Base-by-base conservation (phyloP, 2,329 filamentous ascomycete genomes). In the Aspergillus novoparasiticus region DNA sequence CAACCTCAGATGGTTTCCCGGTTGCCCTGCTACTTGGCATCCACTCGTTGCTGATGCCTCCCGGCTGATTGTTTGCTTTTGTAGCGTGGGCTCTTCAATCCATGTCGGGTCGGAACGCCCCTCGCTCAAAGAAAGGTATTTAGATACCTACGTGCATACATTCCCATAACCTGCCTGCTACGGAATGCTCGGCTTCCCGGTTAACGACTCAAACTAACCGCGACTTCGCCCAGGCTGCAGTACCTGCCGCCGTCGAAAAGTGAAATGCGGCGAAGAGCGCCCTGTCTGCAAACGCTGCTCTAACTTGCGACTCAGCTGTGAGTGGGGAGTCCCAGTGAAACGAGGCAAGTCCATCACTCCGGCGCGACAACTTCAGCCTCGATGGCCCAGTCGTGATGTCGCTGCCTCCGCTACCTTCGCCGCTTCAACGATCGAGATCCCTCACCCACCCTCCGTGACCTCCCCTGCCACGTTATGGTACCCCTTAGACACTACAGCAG, bases 71-170 rank as follows among this genome's bases (percentile, higher is more conserved):
- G 28, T 45, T 60, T 28, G 19, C 21, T 45, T 39, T 51, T 50
- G 26, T 19, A 50, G 55, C 60, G 58, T 60, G 64, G 67, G 61
- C 59, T 28, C 39, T 39, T 60, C 62, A 61, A 66, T 70, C 66
- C 59, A 77, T 75, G 72, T 76, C 73, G 63, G 75, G 75, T 65
- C 69, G 75, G 65, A 75, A 77, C 68, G 75, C 73, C 65, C 75
- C 76, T 69, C 74, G 76, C 68, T 79, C 76, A 26, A 79, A 77
- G 68, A 78, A 73, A 68, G 76, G 76, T 79, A 68, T 32, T 66
- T 51, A 16, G 28, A n/a, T 39, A 16, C 21, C 5, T n/a, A 23
- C 6, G 32, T 48, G 39, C 48, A 36, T 53, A 23, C 26, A 45
- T 57, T 60, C 45, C 45, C 21, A 6, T 11, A 45, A 26, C 23